Base-by-base conservation (phyloP, 2,329 filamentous ascomycete species). In the Nannizziopsis arthrosporioides region DNA sequence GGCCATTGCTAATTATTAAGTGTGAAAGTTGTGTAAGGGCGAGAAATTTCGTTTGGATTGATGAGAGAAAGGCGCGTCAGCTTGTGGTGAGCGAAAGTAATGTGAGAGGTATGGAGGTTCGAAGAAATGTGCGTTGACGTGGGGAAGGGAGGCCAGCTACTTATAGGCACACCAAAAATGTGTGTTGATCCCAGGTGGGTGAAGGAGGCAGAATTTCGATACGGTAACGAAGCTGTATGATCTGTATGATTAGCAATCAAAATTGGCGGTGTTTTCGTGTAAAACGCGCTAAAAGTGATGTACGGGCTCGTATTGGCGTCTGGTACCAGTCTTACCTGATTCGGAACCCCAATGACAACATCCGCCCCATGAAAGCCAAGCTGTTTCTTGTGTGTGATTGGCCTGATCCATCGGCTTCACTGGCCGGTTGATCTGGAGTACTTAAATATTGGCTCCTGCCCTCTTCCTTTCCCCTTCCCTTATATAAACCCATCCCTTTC, bases 1-100 rank as follows among this genome's bases (percentile, higher is more conserved):
- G 76, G 92, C 80, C 92, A 96, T 96, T 84, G 9, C 22, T 3
- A 27, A 27, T n/a, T n/a, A n/a, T 45, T 43, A 47, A 35, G 17
- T 30, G 22, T 15, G 36, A n/a, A 9, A n/a, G 19, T 44, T 38
- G 14, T 50, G 39, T 18, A 31, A 44, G 50, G 50, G 51, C 45
- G 32, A 37, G 19, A 9, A 18, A 14, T 15, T 37, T 14, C 36
- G 41, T 19, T 27, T 39, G 32, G 31, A 27, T 31, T 36, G n/a
- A 48, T 44, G 12, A 42, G 47, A 37, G 52, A 53, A 5, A 27
- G 7, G 22, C 22, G 22, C 22, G 22, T 27, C 22, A 27, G 22
- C 22, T 27, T 27, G 43, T 32, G 36, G 47, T 48, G 49, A 40
- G 51, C 63, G 63, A 62, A 51, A 64, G 62, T 63, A 57, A 56